These are phyloP conservation scores for Trichoderma erinaceum DNA, from an alignment of 495 filamentous ascomycete species.

Conservation along the genomic window DNA sequence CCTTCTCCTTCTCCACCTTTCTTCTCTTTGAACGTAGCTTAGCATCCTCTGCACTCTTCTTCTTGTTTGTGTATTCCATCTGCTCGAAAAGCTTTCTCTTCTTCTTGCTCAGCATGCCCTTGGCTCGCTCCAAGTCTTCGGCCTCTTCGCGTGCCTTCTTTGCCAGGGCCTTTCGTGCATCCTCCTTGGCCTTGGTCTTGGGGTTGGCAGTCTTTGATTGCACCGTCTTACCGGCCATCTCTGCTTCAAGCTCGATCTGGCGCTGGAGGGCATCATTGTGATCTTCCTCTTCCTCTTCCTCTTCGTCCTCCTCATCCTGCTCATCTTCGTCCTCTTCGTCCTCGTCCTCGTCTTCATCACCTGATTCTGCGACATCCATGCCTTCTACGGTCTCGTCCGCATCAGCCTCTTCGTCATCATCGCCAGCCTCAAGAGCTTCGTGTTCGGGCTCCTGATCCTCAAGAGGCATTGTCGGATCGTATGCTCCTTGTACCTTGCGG, in stretches of 20 bases:
- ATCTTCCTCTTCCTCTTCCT: conserved; percentile 40
- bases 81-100: conserved; percentile 86
- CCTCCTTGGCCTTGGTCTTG: conserved; percentile 54
- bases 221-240: conserved; percentile 70
- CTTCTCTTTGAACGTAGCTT: conserved; percentile 77
- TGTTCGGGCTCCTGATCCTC: conserved; percentile 78
- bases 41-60: conserved; percentile 69
- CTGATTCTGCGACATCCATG: conserved; percentile 22
- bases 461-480: conserved; percentile 79
- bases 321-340: conserved; percentile 40
- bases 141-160: conserved; percentile 68
- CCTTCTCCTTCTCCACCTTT: conserved; percentile 69
- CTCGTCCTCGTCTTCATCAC: conserved; percentile 40
- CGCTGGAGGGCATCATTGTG: conserved; percentile 44
- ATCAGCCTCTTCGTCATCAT: conserved; percentile 49
- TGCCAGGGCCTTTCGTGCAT: conserved; percentile 60
- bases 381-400: conserved; percentile 35
- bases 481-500: conserved; percentile 71
- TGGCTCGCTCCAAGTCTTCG: conserved; percentile 76
- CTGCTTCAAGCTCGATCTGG: conserved; percentile 75
- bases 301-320: conserved; percentile 30
- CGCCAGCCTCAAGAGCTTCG: conserved; percentile 60
- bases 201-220: conserved; percentile 38
- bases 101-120: conserved; percentile 90
- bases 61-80: conserved; percentile 84